Evolutionary conservation across 1,284 basidiomycete genomes (phyloP), one percentile per base, ranked within the genome.

Genomic region (Moniliella sp.): DNA sequence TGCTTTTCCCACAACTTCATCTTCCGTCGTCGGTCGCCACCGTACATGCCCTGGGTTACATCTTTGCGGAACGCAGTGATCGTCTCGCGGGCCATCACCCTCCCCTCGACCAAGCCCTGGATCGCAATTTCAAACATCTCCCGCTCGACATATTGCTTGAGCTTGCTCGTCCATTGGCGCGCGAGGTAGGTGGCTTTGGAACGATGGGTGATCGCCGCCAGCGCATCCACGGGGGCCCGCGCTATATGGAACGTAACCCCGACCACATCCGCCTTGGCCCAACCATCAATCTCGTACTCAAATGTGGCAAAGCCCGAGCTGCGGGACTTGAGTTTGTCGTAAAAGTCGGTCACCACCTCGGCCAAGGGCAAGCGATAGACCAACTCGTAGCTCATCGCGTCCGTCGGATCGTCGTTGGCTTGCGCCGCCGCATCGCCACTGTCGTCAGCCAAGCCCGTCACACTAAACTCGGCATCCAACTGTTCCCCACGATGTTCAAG

Each of bases 11-110:
- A 23, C 8, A 23, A n/a, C 21, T 23, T 23, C 21, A 23, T 23
- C 21, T 23, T 23, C 8, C 21, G 21, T n/a, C 8, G 7, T n/a
- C 7, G 8, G 65, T 43, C 42, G 71, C 82, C 82, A 58, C 83
- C 83, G 50, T 91, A 91, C 27, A 93, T 63, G 0, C 84, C 84
- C 10, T 83, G 83, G 0, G 84, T 91, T 15, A 97, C 88, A 49
- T 97, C 88, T 36, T 88, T 46, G 3, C 45, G 19, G 27, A 46
- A 54, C 17, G 50, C 46, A 15, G 39, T 43, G 36, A 45, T 49
- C 46, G 64, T 86, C 60, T 91, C 84, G 30, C 86, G 70, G 3
- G 88, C 81, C 31, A 94, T 72, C 34, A 93, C 72, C 46, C 77
- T 82, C 45, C 70, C 74, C 4, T 84, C 84, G 12, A 93, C 68